Evolutionary conservation across 2,329 filamentous ascomycete genomes (phyloP).

Genomic region (Tolypocladium album): DNA sequence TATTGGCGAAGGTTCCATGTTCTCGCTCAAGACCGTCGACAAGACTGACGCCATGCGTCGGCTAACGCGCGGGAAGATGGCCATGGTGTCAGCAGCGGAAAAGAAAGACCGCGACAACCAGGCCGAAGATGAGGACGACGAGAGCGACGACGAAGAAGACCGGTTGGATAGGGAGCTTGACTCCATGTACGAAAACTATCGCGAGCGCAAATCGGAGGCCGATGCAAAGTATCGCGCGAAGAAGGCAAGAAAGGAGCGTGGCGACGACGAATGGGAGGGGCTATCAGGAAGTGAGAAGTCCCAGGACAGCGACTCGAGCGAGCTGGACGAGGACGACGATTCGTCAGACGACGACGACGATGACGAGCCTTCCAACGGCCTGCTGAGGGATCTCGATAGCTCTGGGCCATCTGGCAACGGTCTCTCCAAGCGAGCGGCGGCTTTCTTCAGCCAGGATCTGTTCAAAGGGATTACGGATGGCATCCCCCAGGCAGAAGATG

Average conservation of each 20-base stretch:
- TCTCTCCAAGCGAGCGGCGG: constrained; percentile 73
- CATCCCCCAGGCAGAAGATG: constrained; percentile 37
- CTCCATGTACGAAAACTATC: constrained; percentile 75
- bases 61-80: constrained; percentile 63
- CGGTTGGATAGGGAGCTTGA: constrained; percentile 77
- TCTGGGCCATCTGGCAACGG: constrained; percentile 32
- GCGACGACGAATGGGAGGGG: constrained; percentile 87
- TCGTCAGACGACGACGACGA: constrained; percentile 24
- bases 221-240: constrained; percentile 90
- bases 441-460: constrained; percentile 92
- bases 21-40: constrained; percentile 73
- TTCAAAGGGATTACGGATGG: constrained; percentile 73
- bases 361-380: constrained; percentile 12
- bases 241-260: constrained; percentile 68
- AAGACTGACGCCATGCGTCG: constrained; percentile 59
- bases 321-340: constrained; percentile 47
- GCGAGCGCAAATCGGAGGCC: constrained; percentile 63
- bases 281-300: constrained; percentile 57
- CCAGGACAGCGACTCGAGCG: constrained; percentile 39
- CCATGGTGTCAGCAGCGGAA: constrained; percentile 45
- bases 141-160: constrained; percentile 72
- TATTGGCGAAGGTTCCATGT: constrained; percentile 72
- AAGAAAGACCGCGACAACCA: constrained; percentile 48
- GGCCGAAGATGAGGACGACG: constrained; percentile 44
- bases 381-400: constrained; percentile 27